Evolutionary conservation across 345 rosid genomes (phyloP).

Genomic region (Euphorbia pulcherrima): DNA sequence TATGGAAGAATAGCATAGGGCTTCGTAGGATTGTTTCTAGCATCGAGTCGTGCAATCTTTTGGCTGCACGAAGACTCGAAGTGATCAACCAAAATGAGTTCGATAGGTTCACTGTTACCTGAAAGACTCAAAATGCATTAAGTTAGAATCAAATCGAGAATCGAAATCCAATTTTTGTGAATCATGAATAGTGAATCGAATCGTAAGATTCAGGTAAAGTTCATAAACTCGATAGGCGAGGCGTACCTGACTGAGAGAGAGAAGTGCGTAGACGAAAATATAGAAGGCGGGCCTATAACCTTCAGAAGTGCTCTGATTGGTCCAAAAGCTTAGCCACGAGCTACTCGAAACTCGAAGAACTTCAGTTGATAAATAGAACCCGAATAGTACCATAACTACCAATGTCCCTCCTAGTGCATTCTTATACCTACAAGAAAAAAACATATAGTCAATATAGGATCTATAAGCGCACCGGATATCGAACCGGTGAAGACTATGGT

Average conservation of each 20-base stretch:
- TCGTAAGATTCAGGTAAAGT: too few species aligned
- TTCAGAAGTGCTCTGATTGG: constrained; percentile 59
- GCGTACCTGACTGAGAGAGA: constrained; percentile 84
- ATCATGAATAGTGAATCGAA: too few species aligned
- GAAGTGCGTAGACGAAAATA: constrained; percentile 62
- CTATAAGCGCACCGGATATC: too few species aligned
- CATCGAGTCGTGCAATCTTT: constrained; percentile 87
- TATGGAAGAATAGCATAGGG: constrained; percentile 96
- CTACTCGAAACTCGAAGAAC: constrained; percentile 83
- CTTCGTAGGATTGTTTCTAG: constrained; percentile 81
- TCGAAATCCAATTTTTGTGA: too few species aligned
- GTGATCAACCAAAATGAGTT: constrained; percentile 90
- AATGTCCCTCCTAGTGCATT: constrained; percentile 90
- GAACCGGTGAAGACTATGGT: too few species aligned
- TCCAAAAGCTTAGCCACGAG: constrained; percentile 97
- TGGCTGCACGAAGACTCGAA: constrained; percentile 83
- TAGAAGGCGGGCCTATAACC: constrained; percentile 62
- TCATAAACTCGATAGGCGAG: constrained; percentile 10
- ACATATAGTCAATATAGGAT: background rate
- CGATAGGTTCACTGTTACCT: constrained; percentile 75
- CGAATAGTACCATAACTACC: constrained; percentile 72
- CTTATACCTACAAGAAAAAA: constrained; percentile 71
- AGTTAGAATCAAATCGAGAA: background rate
- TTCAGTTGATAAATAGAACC: constrained; percentile 72
- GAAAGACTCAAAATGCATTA: constrained; percentile 17